Base-by-base conservation (phyloP, 495 filamentous ascomycete genomes). In the Sordaria brevicollis region DNA sequence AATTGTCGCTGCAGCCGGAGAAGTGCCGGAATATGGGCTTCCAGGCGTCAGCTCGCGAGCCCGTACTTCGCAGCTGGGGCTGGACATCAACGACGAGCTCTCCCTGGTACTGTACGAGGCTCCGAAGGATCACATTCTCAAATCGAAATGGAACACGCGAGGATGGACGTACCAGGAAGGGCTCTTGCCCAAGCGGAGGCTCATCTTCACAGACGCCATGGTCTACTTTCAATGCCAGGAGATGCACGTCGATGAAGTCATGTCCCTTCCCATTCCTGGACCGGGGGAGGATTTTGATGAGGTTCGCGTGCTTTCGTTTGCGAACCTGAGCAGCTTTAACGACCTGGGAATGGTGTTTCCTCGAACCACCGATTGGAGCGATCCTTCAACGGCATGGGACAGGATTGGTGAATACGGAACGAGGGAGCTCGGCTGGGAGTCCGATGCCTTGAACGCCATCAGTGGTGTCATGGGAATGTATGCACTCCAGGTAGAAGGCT, bases 101-200 rank as follows among this genome's bases (percentile, higher is more conserved):
- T 57, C 43, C 29, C 21, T 57, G 3, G 11, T 57, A 0, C 21
- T 57, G 5, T 57, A 57, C 17, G 4, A 70, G n/a, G 7, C 49
- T 0, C 73, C 68, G 33, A 31, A 21, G 1, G 2, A 15, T 25
- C 1, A 54, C 15, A 73, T 81, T 39, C 0, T 3, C 15, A 41
- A 67, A 0, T 77, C 75, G 0, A 74, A 68, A 29, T 83, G 80
- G 82, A 35, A 39, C 4, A 78, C 73, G 3, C 67, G 82, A 33
- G 82, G 76, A 3, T 84, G 82, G 82, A 83, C 81, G 2, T 83
- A 74, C 69, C 82, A 84, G 66, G 82, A 83, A 70, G 78, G 66
- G 1, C 34, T 80, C 0, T 70, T 83, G 10, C 75, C 80, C 0
- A 68, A 67, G 17, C 73, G 80, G 0, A 21, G 68, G 39, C 41